Conservation (phyloP, 1,284 basidiomycete species). For the Takashimella koratensis region DNA sequence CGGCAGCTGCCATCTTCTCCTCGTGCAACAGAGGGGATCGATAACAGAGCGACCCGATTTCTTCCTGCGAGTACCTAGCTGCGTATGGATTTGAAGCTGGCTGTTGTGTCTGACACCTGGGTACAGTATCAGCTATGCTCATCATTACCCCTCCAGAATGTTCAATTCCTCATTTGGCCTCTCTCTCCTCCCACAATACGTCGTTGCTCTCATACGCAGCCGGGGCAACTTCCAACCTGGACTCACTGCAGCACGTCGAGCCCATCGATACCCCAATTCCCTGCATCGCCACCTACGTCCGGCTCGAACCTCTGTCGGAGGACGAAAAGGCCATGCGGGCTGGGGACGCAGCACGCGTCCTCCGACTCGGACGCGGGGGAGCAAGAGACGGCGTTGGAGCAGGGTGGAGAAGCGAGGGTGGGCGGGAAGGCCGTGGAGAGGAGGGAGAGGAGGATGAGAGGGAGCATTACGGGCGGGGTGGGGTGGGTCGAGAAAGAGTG, state of each 20-base stretch:
- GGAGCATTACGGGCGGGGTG: background rate
- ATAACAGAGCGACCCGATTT: constrained; percentile 39
- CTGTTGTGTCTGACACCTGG: constrained; percentile 20
- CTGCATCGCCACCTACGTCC: constrained; percentile 37
- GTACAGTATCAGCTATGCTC: background rate
- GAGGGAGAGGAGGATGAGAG: background rate
- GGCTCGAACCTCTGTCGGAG: constrained; percentile 46
- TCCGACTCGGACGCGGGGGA: constrained; percentile 11
- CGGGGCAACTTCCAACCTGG: no score
- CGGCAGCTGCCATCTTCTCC: constrained; percentile 28
- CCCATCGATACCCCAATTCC: constrained; percentile 46
- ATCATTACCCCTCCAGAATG: no score
- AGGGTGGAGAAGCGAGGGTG: background rate
- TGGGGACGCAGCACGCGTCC: constrained; percentile 40
- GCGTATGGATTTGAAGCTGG: constrained; percentile 11
- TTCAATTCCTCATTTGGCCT: no score
- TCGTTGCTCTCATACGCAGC: no score
- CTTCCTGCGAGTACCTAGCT: constrained; percentile 35
- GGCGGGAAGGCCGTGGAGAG: background rate
- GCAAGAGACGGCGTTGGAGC: constrained; percentile 24
- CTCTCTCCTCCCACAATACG: no score
- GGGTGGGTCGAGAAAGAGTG: background rate
- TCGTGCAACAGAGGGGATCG: constrained; percentile 27
- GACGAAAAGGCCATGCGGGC: constrained; percentile 40
- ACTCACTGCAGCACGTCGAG: constrained; percentile 43